Percentiles rank a stretch among this genome's conserved stretches.
These are phyloP conservation scores for Verticillium tricorpus DNA, from an alignment of 2,329 filamentous ascomycete genomes.

Conservation along the genomic window DNA sequence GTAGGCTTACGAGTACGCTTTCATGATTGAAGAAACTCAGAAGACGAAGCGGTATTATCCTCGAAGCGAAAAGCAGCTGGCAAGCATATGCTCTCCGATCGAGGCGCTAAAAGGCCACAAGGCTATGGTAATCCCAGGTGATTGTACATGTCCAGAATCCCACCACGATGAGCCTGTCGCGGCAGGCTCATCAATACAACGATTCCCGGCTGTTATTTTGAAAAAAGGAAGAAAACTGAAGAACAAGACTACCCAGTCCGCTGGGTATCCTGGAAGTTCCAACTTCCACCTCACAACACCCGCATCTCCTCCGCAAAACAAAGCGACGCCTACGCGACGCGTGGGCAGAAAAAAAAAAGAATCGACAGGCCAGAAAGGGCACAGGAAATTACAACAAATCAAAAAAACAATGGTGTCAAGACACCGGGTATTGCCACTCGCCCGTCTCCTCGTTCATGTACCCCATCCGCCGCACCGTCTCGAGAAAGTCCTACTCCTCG, in stretches of 20 bases:
- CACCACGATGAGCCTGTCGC: neutral
- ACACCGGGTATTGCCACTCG: conserved; percentile 14
- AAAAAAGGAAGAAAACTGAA: neutral
- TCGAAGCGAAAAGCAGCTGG: neutral
- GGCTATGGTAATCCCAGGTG: neutral
- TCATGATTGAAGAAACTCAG: neutral
- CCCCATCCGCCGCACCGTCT: conserved; percentile 10
- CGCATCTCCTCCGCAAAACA: neutral
- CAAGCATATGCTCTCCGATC: neutral
- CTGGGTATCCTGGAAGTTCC: neutral
- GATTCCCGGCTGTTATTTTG: neutral
- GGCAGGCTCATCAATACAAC: neutral
- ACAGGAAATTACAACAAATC: neutral
- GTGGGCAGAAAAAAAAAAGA: neutral
- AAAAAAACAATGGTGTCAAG: conserved; percentile 6
- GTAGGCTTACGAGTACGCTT: too few species aligned
- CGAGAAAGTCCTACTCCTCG: conserved; percentile 41
- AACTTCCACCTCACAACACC: neutral
- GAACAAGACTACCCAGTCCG: neutral
- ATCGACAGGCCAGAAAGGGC: neutral
- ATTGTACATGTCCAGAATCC: neutral
- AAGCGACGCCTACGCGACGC: neutral
- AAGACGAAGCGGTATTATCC: neutral
- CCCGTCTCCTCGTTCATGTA: conserved; percentile 15
- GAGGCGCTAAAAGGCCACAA: neutral